These are phyloP conservation scores for Amphichorda felina DNA, from an alignment of 2,329 filamentous ascomycete genomes.

Conservation along the genomic window DNA sequence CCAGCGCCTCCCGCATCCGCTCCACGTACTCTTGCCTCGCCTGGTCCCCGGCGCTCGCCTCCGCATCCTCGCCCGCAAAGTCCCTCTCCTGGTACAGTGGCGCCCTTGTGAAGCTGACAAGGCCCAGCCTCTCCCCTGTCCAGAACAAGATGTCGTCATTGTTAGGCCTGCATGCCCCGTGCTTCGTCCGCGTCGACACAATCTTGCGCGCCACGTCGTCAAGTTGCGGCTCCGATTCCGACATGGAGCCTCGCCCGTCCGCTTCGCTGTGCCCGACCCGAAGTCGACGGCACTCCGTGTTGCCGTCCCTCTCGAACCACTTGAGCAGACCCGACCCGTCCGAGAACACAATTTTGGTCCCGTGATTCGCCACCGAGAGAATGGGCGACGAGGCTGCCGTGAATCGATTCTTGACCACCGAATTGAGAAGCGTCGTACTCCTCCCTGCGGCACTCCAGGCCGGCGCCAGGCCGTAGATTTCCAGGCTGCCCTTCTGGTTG, in stretches of 20 bases:
- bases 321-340: constrained; percentile 77
- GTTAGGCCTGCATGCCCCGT: constrained; percentile 19
- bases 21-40: constrained; percentile 52
- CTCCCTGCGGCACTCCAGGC: constrained; percentile 8
- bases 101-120: constrained; percentile 50
- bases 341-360: constrained; percentile 68
- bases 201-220: constrained; percentile 76
- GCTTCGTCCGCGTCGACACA: constrained; percentile 41
- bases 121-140: constrained; percentile 76
- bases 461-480: constrained; percentile 58
- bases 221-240: constrained; percentile 36
- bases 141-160: constrained; percentile 68
- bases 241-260: constrained; percentile 33
- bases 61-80: constrained; percentile 32
- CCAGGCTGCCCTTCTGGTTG: constrained; percentile 80
- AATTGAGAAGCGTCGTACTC: constrained; percentile 23
- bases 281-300: constrained; percentile 43
- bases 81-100: constrained; percentile 35
- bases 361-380: constrained; percentile 70
- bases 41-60: constrained; percentile 34
- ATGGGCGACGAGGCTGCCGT: constrained; percentile 72
- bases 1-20: constrained; percentile 63
- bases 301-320: constrained; percentile 83
- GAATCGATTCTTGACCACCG: constrained; percentile 65
- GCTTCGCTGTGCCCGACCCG: constrained; percentile 43